Evolutionary conservation across 169 alveolate genomes (phyloP).

Genomic region (Cryptosporidium baileyi): DNA sequence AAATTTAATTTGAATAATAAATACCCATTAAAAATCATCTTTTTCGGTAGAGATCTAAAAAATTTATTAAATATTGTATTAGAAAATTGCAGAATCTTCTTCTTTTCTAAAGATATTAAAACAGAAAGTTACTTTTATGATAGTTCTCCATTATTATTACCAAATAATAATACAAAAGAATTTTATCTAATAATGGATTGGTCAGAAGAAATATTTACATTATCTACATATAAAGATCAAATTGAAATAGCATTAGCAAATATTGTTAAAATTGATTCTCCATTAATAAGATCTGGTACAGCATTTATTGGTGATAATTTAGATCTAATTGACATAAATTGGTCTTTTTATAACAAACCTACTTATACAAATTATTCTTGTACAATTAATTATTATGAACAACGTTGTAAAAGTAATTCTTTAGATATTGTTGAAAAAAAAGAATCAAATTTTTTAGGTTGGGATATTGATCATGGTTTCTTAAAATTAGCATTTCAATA

Average conservation of each 20-base stretch:
- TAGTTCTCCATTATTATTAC: constrained; percentile 38
- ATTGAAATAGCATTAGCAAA: background rate
- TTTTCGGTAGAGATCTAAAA: constrained; percentile 9
- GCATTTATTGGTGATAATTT: constrained; percentile 27
- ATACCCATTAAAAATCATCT: background rate
- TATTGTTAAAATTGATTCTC: constrained; percentile 32
- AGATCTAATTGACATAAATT: background rate
- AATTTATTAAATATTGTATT: constrained; percentile 15
- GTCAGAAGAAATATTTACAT: constrained; percentile 1
- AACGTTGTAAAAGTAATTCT: constrained; percentile 33
- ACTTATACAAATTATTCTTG: background rate
- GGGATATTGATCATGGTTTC: background rate
- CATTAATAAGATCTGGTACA: constrained; percentile 19
- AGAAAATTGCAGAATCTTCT: background rate
- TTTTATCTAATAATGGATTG: constrained; percentile 20
- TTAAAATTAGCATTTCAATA: constrained; percentile 44
- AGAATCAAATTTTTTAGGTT: background rate
- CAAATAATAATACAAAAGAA: background rate
- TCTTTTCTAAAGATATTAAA: background rate
- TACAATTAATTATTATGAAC: constrained; percentile 22
- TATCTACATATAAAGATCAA: background rate
- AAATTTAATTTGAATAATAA: background rate
- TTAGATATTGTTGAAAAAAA: background rate
- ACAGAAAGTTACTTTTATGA: background rate
- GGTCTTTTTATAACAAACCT: background rate